Evolutionary conservation across 495 filamentous ascomycete genomes (phyloP).

Genomic region (Hapsidospora chrysogenum): DNA sequence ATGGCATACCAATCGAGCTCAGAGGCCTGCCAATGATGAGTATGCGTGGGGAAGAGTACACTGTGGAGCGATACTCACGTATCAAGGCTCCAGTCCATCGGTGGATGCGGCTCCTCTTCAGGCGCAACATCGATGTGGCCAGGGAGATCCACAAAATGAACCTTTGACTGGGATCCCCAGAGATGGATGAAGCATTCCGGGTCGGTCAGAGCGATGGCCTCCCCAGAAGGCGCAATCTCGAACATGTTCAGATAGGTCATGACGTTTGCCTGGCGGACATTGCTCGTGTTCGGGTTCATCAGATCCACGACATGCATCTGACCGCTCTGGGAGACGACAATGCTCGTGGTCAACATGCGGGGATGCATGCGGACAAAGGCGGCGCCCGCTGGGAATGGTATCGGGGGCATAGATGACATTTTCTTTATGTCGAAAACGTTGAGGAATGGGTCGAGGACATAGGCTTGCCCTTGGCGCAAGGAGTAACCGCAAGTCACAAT

Average conservation of each 20-base stretch:
- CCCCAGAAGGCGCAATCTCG: constrained; percentile 80
- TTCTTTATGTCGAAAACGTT: constrained; percentile 92
- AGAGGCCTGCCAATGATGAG: constrained; percentile 40
- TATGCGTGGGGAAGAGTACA: constrained; percentile 1
- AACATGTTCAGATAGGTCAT: constrained; percentile 49
- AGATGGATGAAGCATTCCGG: constrained; percentile 63
- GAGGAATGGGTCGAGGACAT: constrained; percentile 73
- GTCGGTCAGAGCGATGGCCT: constrained; percentile 72
- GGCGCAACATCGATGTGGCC: constrained; percentile 66
- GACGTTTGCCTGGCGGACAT: constrained; percentile 73
- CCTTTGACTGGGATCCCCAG: constrained; percentile 82
- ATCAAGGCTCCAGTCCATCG: constrained; percentile 52
- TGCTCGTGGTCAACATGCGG: constrained; percentile 77
- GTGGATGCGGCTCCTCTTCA: constrained; percentile 22
- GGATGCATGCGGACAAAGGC: constrained; percentile 93
- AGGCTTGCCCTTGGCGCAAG: constrained; percentile 35
- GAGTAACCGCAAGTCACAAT: constrained; percentile 93
- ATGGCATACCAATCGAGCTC: constrained; percentile 79
- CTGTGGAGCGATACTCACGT: constrained; percentile 28
- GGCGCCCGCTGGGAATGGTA: constrained; percentile 81
- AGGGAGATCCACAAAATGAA: constrained; percentile 76
- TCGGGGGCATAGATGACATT: constrained; percentile 64
- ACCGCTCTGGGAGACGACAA: constrained; percentile 76
- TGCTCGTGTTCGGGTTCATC: constrained; percentile 81
- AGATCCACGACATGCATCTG: constrained; percentile 91